phyloP scores from a whole-genome alignment of 805 yeast genomes.

The Teunomyces gatunensis region DNA sequence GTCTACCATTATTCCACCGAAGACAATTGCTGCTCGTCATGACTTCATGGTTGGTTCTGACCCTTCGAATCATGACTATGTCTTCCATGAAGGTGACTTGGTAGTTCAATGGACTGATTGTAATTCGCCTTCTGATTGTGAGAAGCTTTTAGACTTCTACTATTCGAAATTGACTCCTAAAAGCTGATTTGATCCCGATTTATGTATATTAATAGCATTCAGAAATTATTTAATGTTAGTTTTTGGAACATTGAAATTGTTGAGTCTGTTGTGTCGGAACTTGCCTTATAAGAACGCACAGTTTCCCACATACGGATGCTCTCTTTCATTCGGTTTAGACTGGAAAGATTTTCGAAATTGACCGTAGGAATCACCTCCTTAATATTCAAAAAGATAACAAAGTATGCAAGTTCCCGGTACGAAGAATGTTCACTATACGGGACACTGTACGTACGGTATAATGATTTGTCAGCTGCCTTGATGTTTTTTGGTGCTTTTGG shows the following conservation, averaged over 20 bases:
- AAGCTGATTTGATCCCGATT: not conserved
- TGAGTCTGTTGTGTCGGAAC: conserved; percentile 1
- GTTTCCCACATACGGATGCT: conserved; percentile 32
- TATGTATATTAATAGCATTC: conserved; percentile 4
- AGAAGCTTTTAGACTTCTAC: conserved; percentile 34
- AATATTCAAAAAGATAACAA: conserved; percentile 53
- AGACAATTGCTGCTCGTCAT: conserved; percentile 33
- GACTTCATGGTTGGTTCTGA: conserved; percentile 11
- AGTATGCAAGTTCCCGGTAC: conserved; percentile 70
- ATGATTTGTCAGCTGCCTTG: conserved; percentile 19
- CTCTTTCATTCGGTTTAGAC: conserved; percentile 28
- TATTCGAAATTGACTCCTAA: not conserved
- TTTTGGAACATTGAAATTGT: conserved; percentile 5
- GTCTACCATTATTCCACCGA: conserved; percentile 65
- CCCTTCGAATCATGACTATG: conserved; percentile 17
- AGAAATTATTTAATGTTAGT: conserved; percentile 17
- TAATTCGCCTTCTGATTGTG: conserved; percentile 50
- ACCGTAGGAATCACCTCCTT: conserved; percentile 77
- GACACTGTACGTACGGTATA: conserved; percentile 52
- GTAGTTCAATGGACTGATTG: conserved; percentile 64
- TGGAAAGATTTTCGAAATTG: conserved; percentile 31
- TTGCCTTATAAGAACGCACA: conserved; percentile 13
- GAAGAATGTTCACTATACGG: conserved; percentile 97
- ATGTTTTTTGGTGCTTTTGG: conserved; percentile 14
- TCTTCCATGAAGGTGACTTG: conserved; percentile 64